Evolutionary conservation across 306 rosid species (phyloP).

Genomic region (Morella rubra): DNA sequence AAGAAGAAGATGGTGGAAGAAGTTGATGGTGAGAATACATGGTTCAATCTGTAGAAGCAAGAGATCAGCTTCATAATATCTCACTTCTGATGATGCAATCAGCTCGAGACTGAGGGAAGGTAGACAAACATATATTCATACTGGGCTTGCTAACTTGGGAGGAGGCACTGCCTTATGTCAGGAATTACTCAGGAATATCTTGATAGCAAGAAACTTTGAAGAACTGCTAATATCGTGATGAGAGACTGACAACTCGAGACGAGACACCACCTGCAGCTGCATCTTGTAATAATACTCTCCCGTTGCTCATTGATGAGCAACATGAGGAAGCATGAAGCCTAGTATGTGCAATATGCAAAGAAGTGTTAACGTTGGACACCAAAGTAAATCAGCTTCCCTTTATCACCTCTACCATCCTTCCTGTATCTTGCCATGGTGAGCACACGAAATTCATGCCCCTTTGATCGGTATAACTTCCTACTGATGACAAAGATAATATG

Average conservation of each 20-base stretch:
- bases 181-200: conserved; percentile 65
- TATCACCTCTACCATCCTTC: conserved; percentile 76
- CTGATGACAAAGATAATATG: conserved; percentile 88
- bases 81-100: conserved; percentile 44
- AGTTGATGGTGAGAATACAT: conserved; percentile 51
- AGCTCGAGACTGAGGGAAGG: conserved; percentile 42
- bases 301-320: conserved; percentile 58
- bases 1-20: conserved; percentile 47
- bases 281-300: conserved; percentile 58
- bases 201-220: conserved; percentile 62
- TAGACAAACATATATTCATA: conserved; percentile 37
- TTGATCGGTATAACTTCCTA: conserved; percentile 90
- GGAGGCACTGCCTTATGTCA: conserved; percentile 43
- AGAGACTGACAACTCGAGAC: conserved; percentile 73
- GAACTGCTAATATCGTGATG: too few species aligned
- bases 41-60: conserved; percentile 34
- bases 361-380: conserved; percentile 53
- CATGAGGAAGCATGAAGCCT: conserved; percentile 59
- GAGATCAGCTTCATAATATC: conserved; percentile 42
- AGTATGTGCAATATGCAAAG: conserved; percentile 92
- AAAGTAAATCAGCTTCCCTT: conserved; percentile 78
- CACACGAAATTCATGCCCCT: conserved; percentile 88
- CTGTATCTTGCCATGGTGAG: conserved; percentile 96
- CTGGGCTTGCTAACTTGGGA: conserved; percentile 34
- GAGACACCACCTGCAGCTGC: conserved; percentile 86